Percentiles rank a stretch among this genome's conserved stretches.
These are phyloP conservation scores for Leishmania guyanensis DNA, from an alignment of 208 protist genomes.

Conservation along the genomic window DNA sequence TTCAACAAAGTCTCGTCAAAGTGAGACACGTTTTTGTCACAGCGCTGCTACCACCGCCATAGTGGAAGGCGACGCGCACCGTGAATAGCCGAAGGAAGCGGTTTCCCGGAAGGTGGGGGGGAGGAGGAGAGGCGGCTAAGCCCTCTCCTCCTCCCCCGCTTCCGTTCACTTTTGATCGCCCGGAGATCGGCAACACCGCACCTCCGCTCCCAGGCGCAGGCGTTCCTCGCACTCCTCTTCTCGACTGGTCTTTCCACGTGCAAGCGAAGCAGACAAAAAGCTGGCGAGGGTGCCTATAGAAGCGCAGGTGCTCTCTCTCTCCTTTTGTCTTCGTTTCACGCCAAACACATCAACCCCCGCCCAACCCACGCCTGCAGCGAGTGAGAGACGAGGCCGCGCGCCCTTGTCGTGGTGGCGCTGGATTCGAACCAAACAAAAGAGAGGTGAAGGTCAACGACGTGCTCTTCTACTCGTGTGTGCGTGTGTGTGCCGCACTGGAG, in stretches of 20 bases:
- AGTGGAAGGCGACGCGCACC: neutral
- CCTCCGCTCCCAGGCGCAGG: neutral
- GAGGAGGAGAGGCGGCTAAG: too few species aligned
- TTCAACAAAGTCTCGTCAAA: conserved; percentile 13
- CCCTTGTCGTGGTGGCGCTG: too few species aligned
- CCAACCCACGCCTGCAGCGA: neutral
- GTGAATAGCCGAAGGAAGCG: neutral
- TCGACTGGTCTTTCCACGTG: neutral
- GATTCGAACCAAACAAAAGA: too few species aligned
- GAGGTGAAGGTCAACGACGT: neutral
- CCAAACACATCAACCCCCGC: neutral
- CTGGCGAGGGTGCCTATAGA: neutral
- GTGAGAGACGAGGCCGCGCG: too few species aligned
- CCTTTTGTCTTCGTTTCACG: neutral
- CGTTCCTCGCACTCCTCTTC: neutral
- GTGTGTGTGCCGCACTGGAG: neutral
- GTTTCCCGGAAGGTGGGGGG: too few species aligned
- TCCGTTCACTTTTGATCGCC: neutral
- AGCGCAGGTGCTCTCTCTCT: neutral
- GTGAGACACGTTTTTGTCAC: conserved; percentile 21
- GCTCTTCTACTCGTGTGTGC: neutral
- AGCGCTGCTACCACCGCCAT: neutral
- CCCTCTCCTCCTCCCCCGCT: neutral
- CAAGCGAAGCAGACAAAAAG: neutral
- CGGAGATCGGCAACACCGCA: neutral